Base-by-base conservation (phyloP, 148 eudicot species). In the Vaccinium macrocarpon region DNA sequence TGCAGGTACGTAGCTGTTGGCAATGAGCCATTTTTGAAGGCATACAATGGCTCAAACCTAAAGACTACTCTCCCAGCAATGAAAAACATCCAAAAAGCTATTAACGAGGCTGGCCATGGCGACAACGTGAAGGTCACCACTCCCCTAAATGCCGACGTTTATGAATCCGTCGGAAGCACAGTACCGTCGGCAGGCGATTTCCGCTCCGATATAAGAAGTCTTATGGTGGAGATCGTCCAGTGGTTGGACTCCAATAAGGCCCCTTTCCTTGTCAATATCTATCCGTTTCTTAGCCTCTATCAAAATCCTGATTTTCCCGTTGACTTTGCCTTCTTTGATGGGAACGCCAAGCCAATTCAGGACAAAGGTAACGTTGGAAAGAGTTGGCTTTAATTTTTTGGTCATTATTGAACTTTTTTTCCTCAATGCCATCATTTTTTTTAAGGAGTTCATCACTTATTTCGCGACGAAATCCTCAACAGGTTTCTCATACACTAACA, bases 111-210 rank as follows among this genome's bases (percentile, higher is more conserved):
- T 49, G 97, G 96, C 5, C 84, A 85, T 51, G 90, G 85, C 3
- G 81, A 91, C 75, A 82, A 80, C 59, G 86, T 97, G 86, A 97
- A 97, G 81, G 94, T 88, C 32, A 89, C 96, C 29, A 87, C 89
- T 52, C 99, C 99, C n/a, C 92, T 87, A 4, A 97, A 97, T 35
- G 98, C 98, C 0, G 99, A 95, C 61, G 99, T 97, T n/a, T 97
- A 97, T 70, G 87, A 92, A 61, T 81, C 94, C 0, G 90, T 77
- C 19, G 87, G 73, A 68, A 68, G 57, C 10, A 86, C 82, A 13
- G 79, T 91, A 14, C 99, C 99, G 14, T 97, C 99, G 0, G 94
- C 89, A 0, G 99, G 99, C 5, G 72, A 94, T 70, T 97, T 97
- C 83, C 89, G 99, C 0, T 19, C 93, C 14, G 95, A 94, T 49